Base-by-base conservation (phyloP, 352 stramenopile species). In the Plasmopara viticola region DNA sequence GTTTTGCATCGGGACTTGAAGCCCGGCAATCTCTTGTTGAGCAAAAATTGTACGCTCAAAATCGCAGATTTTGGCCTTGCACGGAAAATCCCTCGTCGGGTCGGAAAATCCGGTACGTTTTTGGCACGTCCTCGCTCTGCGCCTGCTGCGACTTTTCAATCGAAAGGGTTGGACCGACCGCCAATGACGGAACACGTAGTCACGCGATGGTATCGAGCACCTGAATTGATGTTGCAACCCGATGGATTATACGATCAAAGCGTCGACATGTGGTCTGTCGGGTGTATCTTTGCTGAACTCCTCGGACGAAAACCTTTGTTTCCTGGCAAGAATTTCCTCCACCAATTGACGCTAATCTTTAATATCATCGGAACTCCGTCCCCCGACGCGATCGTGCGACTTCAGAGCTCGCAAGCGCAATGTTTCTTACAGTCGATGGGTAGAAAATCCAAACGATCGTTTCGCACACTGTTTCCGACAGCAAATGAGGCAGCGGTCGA, bases 221-320 rank as follows among this genome's bases (percentile, higher is more conserved):
- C 89, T 0, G 87, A 97, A 58, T 71, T 97, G 25, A 96, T 97
- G 84, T 77, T 97, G 18, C 85, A 88, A 51, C 85, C 81, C 0
- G 84, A 96, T 30, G 84, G 88, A 9, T 60, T 88, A 10, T 96
- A 96, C 58, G 86, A 86, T 50, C 64, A 83, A 30, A 87, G 78
- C 37, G 76, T 97, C 9, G 89, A 97, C 57, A 96, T 97, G 85
- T 97, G 89, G 89, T 94, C 77, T 6, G 73, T 92, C 6, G 81
- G 81, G 8, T 92, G 81, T 49, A 92, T 92, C 51, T 87, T 90
- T 20, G 81, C 78, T 2, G 81, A 90, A 55, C 86, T 92, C 28
- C 61, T 92, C 5, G 77, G 78, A 0, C 74, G 78, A 5, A 88
- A 92, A 46, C 71, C 78, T 10, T 45, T 90, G 1, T 90, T 90